Base-by-base conservation (phyloP, 192 early-diverging fungal genomes). In the Linnemannia elongata region DNA sequence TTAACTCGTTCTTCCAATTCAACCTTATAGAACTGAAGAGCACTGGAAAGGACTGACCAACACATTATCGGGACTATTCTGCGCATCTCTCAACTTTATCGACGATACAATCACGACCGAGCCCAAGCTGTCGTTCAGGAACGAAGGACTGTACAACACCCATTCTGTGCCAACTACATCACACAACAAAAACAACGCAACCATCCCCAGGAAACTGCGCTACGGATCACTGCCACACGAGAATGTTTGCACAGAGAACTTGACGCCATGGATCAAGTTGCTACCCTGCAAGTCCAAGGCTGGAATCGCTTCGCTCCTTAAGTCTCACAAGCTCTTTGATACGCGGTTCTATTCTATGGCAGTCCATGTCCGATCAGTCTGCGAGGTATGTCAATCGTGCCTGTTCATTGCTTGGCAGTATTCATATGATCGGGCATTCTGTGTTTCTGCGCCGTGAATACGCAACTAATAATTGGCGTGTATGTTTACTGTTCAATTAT, bases 231-330 rank as follows among this genome's bases (percentile, higher is more conserved):
- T 99, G 38, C 95, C 98, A 6, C 96, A 96, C 82, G 99, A 99
- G 82, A 95, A 94, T 81, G 97, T 97, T 13, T 99, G 99, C 79
- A 99, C 99, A 7, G 99, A 99, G 84, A 99, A 99, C 86, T 90
- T 99, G 88, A 98, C 99, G 12, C 97, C 98, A 13, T 99, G 97
- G 97, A 93, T 95, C 80, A 99, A 99, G 85, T 91, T 98, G 76
- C 83, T 99, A 49, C 99, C 99, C 5, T 99, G 99, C 83, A 95
- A 98, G 90, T 89, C 95, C 20, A 96, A 97, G 91, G 94, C 96
- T 75, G 98, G 98, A 15, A 89, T 99, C n/a, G 94, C 96, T 8
- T 89, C 91, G 30, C 89, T 99, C 60, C 92, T 99, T 69, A 99
- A 99, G 85, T 95, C 96, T 22, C 96, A 99, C 88, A 92, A 94